Percentiles rank a stretch among this genome's conserved stretches.
Evolutionary conservation across 1,284 basidiomycete genomes (phyloP).

Genomic region (Pyrrhoderma lamaoense): DNA sequence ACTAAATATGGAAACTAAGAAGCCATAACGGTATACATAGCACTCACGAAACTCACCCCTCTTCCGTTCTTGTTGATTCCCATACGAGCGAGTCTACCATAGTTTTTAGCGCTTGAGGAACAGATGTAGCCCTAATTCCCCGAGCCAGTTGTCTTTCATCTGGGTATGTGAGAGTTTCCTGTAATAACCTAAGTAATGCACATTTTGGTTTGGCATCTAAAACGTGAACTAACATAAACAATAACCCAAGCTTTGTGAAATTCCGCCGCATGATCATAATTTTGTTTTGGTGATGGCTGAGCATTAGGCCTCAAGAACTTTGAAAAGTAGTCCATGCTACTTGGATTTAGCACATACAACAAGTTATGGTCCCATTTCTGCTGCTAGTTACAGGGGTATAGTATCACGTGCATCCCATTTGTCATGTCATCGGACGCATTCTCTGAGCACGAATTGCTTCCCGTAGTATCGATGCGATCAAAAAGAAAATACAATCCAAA

Average conservation of each 20-base stretch:
- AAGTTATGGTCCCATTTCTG: no score
- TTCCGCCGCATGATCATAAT: constrained; percentile 59
- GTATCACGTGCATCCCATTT: no score
- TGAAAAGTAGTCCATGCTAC: constrained; percentile 73
- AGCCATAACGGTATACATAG: not conserved
- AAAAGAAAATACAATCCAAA: no score
- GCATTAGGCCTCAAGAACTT: constrained; percentile 59
- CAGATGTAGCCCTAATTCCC: constrained; percentile 78
- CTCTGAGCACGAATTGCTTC: no score
- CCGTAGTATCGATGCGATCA: no score
- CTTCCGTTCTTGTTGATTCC: constrained; percentile 77
- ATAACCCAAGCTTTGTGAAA: constrained; percentile 68
- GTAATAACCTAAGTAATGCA: constrained; percentile 13
- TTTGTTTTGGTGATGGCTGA: constrained; percentile 43
- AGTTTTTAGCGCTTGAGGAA: constrained; percentile 70
- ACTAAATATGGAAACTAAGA: constrained; percentile 32
- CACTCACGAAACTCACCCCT: constrained; percentile 55
- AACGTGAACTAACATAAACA: constrained; percentile 47
- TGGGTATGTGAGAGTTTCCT: constrained; percentile 71
- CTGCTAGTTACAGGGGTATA: no score
- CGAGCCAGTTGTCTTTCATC: constrained; percentile 76
- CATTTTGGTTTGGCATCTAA: not conserved
- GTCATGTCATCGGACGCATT: no score
- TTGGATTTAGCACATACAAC: not conserved
- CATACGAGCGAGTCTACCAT: constrained; percentile 85